Conservation (phyloP, 139 green algal genomes). For the Chlorella sp. region DNA sequence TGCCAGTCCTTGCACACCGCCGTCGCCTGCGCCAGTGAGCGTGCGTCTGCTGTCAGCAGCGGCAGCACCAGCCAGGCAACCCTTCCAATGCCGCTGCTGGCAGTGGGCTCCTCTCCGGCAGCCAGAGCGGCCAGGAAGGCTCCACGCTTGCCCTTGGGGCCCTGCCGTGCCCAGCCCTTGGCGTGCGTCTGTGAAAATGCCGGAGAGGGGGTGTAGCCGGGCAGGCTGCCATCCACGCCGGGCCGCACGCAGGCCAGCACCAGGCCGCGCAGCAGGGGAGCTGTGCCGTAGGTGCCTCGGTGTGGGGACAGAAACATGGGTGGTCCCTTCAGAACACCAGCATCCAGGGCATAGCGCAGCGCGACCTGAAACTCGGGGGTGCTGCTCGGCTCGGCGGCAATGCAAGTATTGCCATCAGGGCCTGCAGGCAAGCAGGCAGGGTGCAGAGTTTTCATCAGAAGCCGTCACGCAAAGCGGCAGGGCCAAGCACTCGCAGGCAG, state of each 20-base stretch:
- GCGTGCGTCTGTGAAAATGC: neutral
- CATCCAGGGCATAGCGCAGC: neutral
- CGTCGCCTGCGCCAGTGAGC: neutral
- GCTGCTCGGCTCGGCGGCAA: no score
- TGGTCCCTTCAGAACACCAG: neutral
- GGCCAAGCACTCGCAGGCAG: no score
- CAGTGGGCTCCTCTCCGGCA: neutral
- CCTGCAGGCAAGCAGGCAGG: no score
- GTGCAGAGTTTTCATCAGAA: no score
- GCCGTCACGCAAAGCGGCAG: no score
- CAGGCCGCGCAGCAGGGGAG: neutral
- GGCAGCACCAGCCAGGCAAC: constrained; percentile 17
- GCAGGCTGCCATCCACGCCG: neutral
- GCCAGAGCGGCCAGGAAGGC: neutral
- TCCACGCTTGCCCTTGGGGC: neutral
- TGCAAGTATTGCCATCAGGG: no score
- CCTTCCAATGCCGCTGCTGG: neutral
- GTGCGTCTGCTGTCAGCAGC: neutral
- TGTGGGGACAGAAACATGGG: neutral
- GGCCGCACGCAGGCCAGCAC: neutral
- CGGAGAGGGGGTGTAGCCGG: neutral
- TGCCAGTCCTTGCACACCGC: constrained; percentile 1
- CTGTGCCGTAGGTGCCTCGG: neutral
- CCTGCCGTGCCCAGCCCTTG: neutral
- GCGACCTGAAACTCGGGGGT: neutral